Percentiles rank a stretch among this genome's conserved stretches.
phyloP scores from a whole-genome alignment of 495 filamentous ascomycete genomes.

The Podospora appendiculata region DNA sequence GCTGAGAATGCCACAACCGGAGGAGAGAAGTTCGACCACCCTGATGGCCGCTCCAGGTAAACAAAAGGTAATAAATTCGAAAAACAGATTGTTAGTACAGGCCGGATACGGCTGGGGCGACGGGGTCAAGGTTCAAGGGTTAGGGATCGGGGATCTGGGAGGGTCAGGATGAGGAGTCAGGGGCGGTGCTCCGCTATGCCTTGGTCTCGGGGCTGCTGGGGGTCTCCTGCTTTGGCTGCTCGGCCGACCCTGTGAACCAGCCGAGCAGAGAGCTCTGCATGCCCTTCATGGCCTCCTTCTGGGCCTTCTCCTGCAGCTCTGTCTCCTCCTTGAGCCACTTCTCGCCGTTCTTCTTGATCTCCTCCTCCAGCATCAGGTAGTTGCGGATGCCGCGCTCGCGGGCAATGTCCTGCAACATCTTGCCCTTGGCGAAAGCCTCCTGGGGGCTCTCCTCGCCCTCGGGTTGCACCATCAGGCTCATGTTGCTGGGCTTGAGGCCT shows the following conservation, averaged over 20 bases:
- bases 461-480: slow-evolving; percentile 43
- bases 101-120: too few relatives aligned
- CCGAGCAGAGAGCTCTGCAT: slow-evolving; percentile 49
- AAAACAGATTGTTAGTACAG: not conserved
- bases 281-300: slow-evolving; percentile 82
- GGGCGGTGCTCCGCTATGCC: not conserved
- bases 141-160: not conserved
- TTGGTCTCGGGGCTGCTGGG: slow-evolving; percentile 6
- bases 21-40: not conserved
- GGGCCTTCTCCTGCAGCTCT: slow-evolving; percentile 71
- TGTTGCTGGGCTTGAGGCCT: slow-evolving; percentile 61
- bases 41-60: not conserved
- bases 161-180: too few relatives aligned
- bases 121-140: not conserved
- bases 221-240: slow-evolving; percentile 3
- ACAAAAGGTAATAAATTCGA: not conserved
- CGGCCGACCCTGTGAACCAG: slow-evolving; percentile 31
- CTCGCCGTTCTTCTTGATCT: slow-evolving; percentile 86
- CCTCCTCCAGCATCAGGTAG: slow-evolving; percentile 79
- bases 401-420: slow-evolving; percentile 91
- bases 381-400: slow-evolving; percentile 84
- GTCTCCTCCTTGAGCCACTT: slow-evolving; percentile 92
- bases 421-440: slow-evolving; percentile 74
- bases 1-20: slow-evolving; percentile 6
- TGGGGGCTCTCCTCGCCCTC: slow-evolving; percentile 61